These are phyloP conservation scores for Candida sojae DNA, from an alignment of 1,139 yeast species.

Conservation along the genomic window DNA sequence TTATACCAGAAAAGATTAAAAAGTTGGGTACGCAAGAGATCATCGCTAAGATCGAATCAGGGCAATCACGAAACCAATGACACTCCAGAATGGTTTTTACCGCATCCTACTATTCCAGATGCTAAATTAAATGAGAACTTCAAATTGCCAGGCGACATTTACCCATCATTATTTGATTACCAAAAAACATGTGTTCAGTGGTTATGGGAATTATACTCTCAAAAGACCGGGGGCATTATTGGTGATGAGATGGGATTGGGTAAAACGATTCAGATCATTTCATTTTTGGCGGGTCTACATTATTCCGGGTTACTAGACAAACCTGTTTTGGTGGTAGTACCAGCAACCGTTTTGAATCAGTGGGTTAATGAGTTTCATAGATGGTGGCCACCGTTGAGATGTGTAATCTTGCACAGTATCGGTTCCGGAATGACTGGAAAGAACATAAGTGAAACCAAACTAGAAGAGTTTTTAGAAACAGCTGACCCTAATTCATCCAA, in stretches of 20 bases:
- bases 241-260: slow-evolving; percentile 99
- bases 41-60: slow-evolving; percentile 31
- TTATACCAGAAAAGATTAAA: slow-evolving; percentile 59
- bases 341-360: slow-evolving; percentile 93
- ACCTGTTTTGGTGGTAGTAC: slow-evolving; percentile 88
- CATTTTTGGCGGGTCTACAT: slow-evolving; percentile 88
- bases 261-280: slow-evolving; percentile 87
- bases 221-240: slow-evolving; percentile 88
- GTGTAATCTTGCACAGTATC: slow-evolving; percentile 85
- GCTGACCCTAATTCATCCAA: slow-evolving; percentile 47
- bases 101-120: slow-evolving; percentile 79
- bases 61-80: slow-evolving; percentile 17
- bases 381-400: slow-evolving; percentile 97
- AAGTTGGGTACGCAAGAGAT: slow-evolving; percentile 58
- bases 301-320: slow-evolving; percentile 73
- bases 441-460: slow-evolving; percentile 46
- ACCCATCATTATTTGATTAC: slow-evolving; percentile 83
- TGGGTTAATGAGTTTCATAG: slow-evolving; percentile 95
- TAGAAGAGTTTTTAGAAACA: slow-evolving; percentile 50
- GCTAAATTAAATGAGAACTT: slow-evolving; percentile 70
- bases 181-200: slow-evolving; percentile 90
- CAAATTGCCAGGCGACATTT: slow-evolving; percentile 86
- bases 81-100: slow-evolving; percentile 66
- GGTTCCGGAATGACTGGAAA: slow-evolving; percentile 77
- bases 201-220: slow-evolving; percentile 81